phyloP scores from a whole-genome alignment of 2,329 filamentous ascomycete species.

The Phoma sp. region DNA sequence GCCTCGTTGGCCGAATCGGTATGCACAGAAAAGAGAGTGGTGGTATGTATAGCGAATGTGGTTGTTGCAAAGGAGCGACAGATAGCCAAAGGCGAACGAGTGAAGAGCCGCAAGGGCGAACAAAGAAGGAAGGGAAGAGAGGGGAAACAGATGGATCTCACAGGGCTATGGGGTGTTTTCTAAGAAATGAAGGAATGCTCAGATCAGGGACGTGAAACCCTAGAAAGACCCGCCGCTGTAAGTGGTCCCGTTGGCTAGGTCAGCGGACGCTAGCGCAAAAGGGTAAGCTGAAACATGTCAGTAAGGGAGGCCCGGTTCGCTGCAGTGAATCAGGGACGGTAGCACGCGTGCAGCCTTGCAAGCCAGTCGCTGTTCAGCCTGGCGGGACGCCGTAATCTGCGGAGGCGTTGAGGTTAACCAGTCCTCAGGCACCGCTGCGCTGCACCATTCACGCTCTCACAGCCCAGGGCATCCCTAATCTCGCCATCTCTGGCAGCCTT shows the following conservation, averaged over 20 bases:
- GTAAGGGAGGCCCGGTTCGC: conserved; percentile 29
- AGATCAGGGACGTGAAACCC: conserved; percentile 45
- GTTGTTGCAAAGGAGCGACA: conserved; percentile 31
- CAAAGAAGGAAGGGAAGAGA: conserved; percentile 29
- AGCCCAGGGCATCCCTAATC: conserved; percentile 1
- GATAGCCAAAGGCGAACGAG: conserved; percentile 34
- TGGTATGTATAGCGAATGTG: conserved; percentile 36
- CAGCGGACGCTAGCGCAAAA: conserved; percentile 32
- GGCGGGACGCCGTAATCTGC: conserved; percentile 21
- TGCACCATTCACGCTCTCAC: conserved; percentile 11
- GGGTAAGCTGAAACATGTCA: conserved; percentile 40
- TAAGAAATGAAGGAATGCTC: conserved; percentile 49
- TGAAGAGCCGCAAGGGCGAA: conserved; percentile 34
- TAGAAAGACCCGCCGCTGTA: conserved; percentile 28
- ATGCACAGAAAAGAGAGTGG: conserved; percentile 40
- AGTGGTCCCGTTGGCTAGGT: conserved; percentile 30
- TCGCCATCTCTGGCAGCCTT: neutral
- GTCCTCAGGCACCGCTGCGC: conserved; percentile 18
- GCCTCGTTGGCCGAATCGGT: conserved; percentile 21
- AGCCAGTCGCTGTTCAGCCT: conserved; percentile 23
- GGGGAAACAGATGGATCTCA: conserved; percentile 37
- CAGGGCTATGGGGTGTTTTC: conserved; percentile 36
- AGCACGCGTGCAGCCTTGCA: conserved; percentile 24
- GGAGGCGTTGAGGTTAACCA: conserved; percentile 17
- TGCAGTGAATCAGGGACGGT: conserved; percentile 22